These are phyloP conservation scores for Crithidia sp. DNA, from an alignment of 208 protist species.

Conservation along the genomic window DNA sequence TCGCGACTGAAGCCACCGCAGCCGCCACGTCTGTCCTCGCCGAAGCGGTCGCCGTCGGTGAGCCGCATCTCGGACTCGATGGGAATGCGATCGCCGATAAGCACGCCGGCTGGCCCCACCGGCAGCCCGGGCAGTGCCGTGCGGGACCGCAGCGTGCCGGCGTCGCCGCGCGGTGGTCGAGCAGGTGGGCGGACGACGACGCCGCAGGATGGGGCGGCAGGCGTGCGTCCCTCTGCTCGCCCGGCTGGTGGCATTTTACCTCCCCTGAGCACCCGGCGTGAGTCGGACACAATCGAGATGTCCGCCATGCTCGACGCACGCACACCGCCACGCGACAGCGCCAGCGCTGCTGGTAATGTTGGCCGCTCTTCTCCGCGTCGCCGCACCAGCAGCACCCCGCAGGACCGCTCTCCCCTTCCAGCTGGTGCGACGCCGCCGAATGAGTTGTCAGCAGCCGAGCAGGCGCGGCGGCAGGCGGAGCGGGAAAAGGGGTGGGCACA, in stretches of 20 bases:
- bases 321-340: slow-evolving; percentile 27
- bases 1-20: slow-evolving; percentile 16
- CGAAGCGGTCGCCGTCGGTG: slow-evolving; percentile 17
- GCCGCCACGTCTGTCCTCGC: slow-evolving; percentile 12
- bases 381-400: slow-evolving; percentile 24
- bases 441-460: slow-evolving; percentile 19
- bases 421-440: slow-evolving; percentile 1
- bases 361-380: slow-evolving; percentile 1
- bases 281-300: slow-evolving; percentile 48
- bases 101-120: background rate
- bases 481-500: slow-evolving; percentile 86
- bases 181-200: background rate
- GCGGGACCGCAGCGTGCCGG: slow-evolving; percentile 5
- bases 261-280: slow-evolving; percentile 26
- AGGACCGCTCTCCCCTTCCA: slow-evolving; percentile 8
- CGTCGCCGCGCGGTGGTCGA: slow-evolving; percentile 8
- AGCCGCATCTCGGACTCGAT: slow-evolving; percentile 20
- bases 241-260: slow-evolving; percentile 42
- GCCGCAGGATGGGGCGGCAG: background rate
- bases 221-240: slow-evolving; percentile 20
- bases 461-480: slow-evolving; percentile 69
- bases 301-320: slow-evolving; percentile 33
- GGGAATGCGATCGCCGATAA: slow-evolving; percentile 11
- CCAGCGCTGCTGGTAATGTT: background rate
- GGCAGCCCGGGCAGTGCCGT: slow-evolving; percentile 15